Base-by-base conservation (phyloP, 2,329 filamentous ascomycete genomes). In the Coniochaeta sp. region DNA sequence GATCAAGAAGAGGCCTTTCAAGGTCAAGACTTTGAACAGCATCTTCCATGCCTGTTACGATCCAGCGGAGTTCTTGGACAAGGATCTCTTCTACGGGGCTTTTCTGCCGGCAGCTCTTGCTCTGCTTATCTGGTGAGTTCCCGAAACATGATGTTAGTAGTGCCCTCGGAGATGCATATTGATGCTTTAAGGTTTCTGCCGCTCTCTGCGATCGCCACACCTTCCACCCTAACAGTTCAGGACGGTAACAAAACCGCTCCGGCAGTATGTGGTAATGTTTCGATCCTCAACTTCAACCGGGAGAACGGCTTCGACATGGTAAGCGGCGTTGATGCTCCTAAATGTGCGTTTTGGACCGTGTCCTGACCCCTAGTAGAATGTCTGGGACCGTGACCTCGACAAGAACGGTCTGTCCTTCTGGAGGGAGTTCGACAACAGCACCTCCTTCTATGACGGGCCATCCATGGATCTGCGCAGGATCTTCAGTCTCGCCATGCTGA, bases 171-270 rank as follows among this genome's bases (percentile, higher is more conserved):
- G 33, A 38, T n/a, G n/a, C n/a, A 20, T 10, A 22, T 20, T 18
- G 6, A 16, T 38, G 4, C 18, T 38, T 35, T 3, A 20, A 56
- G 52, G 55, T 38, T 46, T 13, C 42, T 56, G n/a, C 55, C 55
- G 38, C 46, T 56, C 6, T 53, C 52, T 26, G 52, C 55, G 3
- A 56, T 56, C 33, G 55, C 55, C 32, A 52, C 52, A 9, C 55
- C 55, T 4, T 54, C 55, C 9, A 54, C 55, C 4, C n/a, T 56
- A 14, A 56, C 49, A 3, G 22, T 40, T 5, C 26, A 20, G 50
- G 31, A 49, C 12, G 55, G 51, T 5, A 22, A 30, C 38, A 35
- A 28, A 18, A 53, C 22, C 4, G 16, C 18, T 26, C 6, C 28
- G 7, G 40, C 45, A 13, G 52, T 32, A 9, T 56, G 55, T 30